Evolutionary conservation across 345 rosid species (phyloP).

Genomic region (Conringia planisiliqua): DNA sequence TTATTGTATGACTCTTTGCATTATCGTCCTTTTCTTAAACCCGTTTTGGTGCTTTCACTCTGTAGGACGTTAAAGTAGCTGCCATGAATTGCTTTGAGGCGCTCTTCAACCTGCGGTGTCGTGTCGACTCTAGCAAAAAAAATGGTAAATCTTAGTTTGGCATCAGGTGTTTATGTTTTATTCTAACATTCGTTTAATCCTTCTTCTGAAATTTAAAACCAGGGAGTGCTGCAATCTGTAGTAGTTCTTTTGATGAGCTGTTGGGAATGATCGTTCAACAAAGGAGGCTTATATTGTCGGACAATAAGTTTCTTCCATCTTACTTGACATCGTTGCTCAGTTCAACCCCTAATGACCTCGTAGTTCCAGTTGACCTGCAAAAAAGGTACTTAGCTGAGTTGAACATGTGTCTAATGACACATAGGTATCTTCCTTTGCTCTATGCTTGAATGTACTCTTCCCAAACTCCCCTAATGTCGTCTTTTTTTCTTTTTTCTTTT

Average conservation of each 20-base stretch:
- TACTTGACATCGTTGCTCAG: conserved; percentile 72
- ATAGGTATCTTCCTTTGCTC: neutral
- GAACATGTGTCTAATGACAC: conserved; percentile 1
- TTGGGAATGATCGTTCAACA: conserved; percentile 75
- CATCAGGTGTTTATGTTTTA: neutral
- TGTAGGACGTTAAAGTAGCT: conserved; percentile 65
- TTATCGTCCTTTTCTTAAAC: neutral
- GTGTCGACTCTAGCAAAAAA: conserved; percentile 74
- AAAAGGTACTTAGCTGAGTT: conserved; percentile 49
- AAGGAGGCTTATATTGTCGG: conserved; percentile 69
- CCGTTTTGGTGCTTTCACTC: conserved; percentile 10
- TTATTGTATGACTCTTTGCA: neutral
- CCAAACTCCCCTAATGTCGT: neutral
- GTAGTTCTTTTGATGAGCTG: conserved; percentile 61
- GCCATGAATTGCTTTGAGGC: conserved; percentile 83
- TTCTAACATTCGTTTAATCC: neutral
- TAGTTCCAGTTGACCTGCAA: conserved; percentile 64
- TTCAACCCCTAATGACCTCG: conserved; percentile 46
- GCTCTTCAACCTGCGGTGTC: conserved; percentile 47
- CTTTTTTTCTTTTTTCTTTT: conserved; percentile 4
- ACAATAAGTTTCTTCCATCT: conserved; percentile 69
- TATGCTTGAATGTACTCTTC: neutral
- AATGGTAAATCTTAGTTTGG: conserved; percentile 56
- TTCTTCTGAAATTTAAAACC: conserved; percentile 15
- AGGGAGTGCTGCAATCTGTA: conserved; percentile 71